These are phyloP conservation scores for Mallotus japonicus DNA, from an alignment of 441 rosid species.

Conservation along the genomic window DNA sequence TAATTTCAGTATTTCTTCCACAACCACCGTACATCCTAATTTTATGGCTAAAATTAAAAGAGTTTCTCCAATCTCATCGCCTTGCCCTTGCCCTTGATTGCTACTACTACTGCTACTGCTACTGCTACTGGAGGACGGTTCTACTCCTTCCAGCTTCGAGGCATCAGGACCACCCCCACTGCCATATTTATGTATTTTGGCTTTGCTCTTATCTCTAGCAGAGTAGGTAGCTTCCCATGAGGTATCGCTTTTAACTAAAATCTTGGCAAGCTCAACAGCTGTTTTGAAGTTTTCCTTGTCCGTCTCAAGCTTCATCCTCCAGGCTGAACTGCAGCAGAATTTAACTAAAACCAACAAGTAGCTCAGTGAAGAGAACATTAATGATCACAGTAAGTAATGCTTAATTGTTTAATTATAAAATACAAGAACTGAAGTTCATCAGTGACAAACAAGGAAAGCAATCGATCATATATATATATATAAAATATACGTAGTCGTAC, in stretches of 20 bases:
- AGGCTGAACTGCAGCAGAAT: not conserved
- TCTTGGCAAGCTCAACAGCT: constrained; percentile 20
- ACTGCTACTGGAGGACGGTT: not conserved
- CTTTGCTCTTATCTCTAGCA: constrained; percentile 16
- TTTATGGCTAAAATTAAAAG: constrained; percentile 27
- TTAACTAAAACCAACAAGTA: not conserved
- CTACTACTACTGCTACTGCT: no score
- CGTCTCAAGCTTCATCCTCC: not conserved
- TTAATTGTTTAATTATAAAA: no score
- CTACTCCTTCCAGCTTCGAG: not conserved
- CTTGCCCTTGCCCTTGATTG: not conserved
- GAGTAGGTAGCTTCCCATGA: constrained; percentile 19
- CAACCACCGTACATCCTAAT: constrained; percentile 20
- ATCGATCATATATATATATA: no score
- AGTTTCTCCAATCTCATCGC: constrained; percentile 6
- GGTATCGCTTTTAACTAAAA: constrained; percentile 19
- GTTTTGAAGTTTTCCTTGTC: constrained; percentile 6
- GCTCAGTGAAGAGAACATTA: not conserved
- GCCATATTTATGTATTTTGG: constrained; percentile 19
- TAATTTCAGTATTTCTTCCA: constrained; percentile 10
- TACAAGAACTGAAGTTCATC: no score
- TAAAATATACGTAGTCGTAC: not conserved
- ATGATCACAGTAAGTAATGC: no score
- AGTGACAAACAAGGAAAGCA: no score
- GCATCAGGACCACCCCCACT: not conserved